phyloP scores from a whole-genome alignment of 225 moss, liverwort and hornwort species.

The Marchantia paleacea region DNA sequence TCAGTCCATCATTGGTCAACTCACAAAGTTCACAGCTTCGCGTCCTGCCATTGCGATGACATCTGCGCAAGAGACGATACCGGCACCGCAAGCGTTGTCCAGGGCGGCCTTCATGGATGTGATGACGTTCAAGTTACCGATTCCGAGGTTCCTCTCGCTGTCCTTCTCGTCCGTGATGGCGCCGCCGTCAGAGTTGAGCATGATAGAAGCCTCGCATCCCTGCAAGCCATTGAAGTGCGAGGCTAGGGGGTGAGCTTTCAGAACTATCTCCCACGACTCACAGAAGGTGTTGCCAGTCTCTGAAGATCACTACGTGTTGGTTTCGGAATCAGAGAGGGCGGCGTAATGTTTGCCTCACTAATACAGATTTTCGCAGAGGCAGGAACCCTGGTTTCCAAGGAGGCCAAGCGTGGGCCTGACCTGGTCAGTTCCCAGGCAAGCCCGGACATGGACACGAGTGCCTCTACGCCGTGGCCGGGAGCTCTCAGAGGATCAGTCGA shows the following conservation, averaged over 20 bases:
- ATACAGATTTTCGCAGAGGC: no score
- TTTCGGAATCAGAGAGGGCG: no score
- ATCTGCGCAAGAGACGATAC: constrained; percentile 50
- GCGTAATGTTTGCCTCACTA: no score
- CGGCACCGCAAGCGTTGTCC: constrained; percentile 25
- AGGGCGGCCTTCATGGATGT: constrained; percentile 29
- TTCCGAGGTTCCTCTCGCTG: constrained; percentile 34
- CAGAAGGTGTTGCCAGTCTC: no score
- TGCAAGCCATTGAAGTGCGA: not conserved
- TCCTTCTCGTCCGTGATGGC: constrained; percentile 35
- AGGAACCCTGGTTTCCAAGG: no score
- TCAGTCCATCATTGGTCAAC: no score
- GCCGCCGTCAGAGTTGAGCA: constrained; percentile 22
- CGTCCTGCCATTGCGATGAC: constrained; percentile 40
- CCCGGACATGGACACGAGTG: not conserved
- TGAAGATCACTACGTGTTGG: no score
- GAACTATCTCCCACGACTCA: no score
- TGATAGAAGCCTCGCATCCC: constrained; percentile 48
- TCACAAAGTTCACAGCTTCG: constrained; percentile 42
- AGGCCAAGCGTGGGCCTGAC: no score
- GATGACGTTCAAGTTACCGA: constrained; percentile 33
- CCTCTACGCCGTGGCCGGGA: not conserved
- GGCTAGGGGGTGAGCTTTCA: no score
- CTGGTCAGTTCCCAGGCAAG: no score
- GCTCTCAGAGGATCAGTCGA: no score